Base-by-base conservation (phyloP, 768 basidiomycete genomes). In the Leccinum boreale region DNA sequence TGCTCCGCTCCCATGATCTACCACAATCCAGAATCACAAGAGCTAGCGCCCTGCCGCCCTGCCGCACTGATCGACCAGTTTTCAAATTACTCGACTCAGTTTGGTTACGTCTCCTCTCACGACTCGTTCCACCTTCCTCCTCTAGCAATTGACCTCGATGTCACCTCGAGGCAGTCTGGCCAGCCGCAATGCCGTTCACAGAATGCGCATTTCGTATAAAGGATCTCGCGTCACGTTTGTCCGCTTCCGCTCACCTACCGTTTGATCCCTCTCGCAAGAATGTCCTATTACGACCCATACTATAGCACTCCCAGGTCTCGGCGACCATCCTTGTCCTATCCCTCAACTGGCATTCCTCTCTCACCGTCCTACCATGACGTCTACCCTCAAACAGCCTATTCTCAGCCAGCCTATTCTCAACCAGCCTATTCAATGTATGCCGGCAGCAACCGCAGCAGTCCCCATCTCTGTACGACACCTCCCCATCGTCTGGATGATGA, bases 391-490 rank as follows among this genome's bases (percentile, higher is more conserved):
- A 14, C 33, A 35, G 33, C 33, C 14, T 35, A 35, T 35, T 35
- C 33, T 15, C 31, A 31, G 31, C 35, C 14, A 36, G 35, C 35
- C 15, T 36, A 36, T 36, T 36, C 35, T 36, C 39, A 42, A 42
- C 73, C 75, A 29, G 69, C 74, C 3, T 84, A 85, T 65, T 75
- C 77, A 8, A 72, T 77, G 55, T 84, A 84, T 67, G 75, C 73
- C 5, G 66, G 74, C 29, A 76, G 70, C 36, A 63, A 59, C 62
- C 57, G 48, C 68, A 79, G 57, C 77, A 77, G 67, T 47, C 77
- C 75, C 61, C 76, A 75, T 31, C 61, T 81, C 50, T 74, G 82
- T 83, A 61, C 62, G 75, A 47, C 57, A 21, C 35, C 62, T 52
- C 48, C 15, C 4, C 21, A 8, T 33, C 47, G 1, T 49, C 52